Evolutionary conservation across 352 stramenopile genomes (phyloP), one percentile per base, ranked within the genome.

Genomic region (Elongisporangium undulatum): DNA sequence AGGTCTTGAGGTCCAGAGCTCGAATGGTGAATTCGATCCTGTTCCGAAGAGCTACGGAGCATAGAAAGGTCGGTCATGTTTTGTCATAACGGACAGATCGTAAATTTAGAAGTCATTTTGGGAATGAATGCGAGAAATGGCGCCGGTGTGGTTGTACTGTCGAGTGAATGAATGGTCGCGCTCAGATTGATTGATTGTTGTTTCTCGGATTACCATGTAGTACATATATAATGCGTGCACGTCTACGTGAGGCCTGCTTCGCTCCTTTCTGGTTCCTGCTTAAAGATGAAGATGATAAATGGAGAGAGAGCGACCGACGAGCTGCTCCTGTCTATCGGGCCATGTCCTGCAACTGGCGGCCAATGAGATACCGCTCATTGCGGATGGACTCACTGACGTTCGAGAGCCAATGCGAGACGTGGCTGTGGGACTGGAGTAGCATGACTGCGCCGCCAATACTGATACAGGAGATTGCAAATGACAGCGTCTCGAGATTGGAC

Each of bases 311-410:
- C n/a, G n/a, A n/a, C n/a, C n/a, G n/a, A n/a, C 4, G 5, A 41
- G 4, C 4, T 60, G 49, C 48, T 49, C 22, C 2, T 29, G 41
- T n/a, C 59, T 87, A 95, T 61, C 87, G 74, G 49, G 68, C 79
- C 84, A 93, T 95, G 63, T 95, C 87, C 60, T 94, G 83, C 9
- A 95, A 69, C 65, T 94, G 75, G 4, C 85, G 85, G 41, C 87
- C 87, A 59, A 95, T 91, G 41, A 95, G 63, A 71, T 94, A 95
- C 49, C 87, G 83, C 61, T 95, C 87, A 66, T 95, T 93, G 23
- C 85, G 85, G 53, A 95, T 92, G 62, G 83, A 89, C 64, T 95
- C 87, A 58, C 82, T 82, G 22, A 95, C 66, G 15, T 83, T 81
- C 4, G 74, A 68, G 9, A 92, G 56, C 87, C 87, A 95, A 20